Base-by-base conservation (phyloP, 2,329 filamentous ascomycete species). In the Botryosphaeria agaves region DNA sequence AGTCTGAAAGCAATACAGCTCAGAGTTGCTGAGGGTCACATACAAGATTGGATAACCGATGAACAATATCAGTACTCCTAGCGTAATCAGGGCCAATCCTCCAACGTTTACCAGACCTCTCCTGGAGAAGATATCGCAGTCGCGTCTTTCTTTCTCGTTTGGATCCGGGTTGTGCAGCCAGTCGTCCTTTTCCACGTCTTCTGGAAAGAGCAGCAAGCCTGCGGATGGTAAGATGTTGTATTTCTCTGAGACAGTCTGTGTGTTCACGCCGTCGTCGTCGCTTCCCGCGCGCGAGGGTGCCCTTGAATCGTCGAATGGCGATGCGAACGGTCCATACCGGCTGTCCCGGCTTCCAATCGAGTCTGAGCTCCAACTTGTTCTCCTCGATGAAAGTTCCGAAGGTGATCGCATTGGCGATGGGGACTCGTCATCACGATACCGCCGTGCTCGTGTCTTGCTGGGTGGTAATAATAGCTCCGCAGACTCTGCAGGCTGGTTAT, bases 111-210 rank as follows among this genome's bases (percentile, higher is more conserved):
- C 47, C 7, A 76, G 38, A 26, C 74, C 76, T 56, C 76, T 58
- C 38, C 57, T 66, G 23, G 67, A 75, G 47, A 69, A 79, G 24
- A 80, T 57, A 43, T 77, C 68, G 41, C 72, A 74, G 38, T 74
- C 68, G 27, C 66, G 60, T 30, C 62, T 53, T 24, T 72, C 62
- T 39, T 66, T 68, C 28, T 78, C 73, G 31, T 65, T 64, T 1
- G 72, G 69, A 42, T 76, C 72, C 1, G 76, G 76, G 41, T 79
- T 78, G 46, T 81, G 76, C 37, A 81, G 44, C 38, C 69, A 75
- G 44, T 81, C 76, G 45, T 81, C 76, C 42, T 77, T 77, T 47
- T 81, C 76, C 14, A 78, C 69, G 44, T 80, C 75, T 46, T 79
- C 72, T 1, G 75, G 76, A 41, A 74, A 80, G 14, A 80, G 53